Percentiles rank a stretch among this genome's conserved stretches.
Evolutionary conservation across 2,329 filamentous ascomycete species (phyloP).

Genomic region (Uncinocarpus reesii): DNA sequence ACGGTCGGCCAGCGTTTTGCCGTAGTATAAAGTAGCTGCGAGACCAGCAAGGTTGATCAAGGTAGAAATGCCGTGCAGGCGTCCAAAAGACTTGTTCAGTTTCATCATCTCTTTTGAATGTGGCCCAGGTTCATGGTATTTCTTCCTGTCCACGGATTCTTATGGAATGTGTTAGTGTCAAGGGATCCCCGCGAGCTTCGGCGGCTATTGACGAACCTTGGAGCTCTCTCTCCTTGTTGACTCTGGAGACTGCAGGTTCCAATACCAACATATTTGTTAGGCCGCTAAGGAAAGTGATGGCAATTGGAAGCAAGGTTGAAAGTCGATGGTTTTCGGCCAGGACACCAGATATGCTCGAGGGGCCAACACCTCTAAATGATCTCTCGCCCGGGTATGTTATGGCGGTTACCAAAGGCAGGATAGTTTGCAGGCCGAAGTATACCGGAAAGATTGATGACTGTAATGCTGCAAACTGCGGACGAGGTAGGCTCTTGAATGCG

Average conservation of each 20-base stretch:
- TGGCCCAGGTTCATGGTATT: slow-evolving; percentile 65
- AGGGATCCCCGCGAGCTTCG: neutral
- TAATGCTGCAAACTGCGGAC: slow-evolving; percentile 68
- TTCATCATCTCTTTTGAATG: slow-evolving; percentile 75
- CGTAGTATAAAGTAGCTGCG: slow-evolving; percentile 63
- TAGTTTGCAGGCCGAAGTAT: slow-evolving; percentile 78
- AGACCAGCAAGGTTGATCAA: slow-evolving; percentile 66
- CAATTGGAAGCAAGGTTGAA: slow-evolving; percentile 58
- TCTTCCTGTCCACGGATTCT: slow-evolving; percentile 81
- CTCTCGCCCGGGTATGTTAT: slow-evolving; percentile 66
- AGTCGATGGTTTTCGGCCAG: slow-evolving; percentile 52
- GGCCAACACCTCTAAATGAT: slow-evolving; percentile 24
- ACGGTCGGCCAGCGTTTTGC: slow-evolving; percentile 58
- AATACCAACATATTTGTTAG: slow-evolving; percentile 60
- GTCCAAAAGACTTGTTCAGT: slow-evolving; percentile 68
- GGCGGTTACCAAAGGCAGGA: slow-evolving; percentile 60
- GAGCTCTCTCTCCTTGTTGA: slow-evolving; percentile 64
- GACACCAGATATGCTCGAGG: slow-evolving; percentile 45
- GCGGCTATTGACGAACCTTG: slow-evolving; percentile 51
- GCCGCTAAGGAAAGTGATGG: slow-evolving; percentile 59
- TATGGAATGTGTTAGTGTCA: slow-evolving; percentile 18
- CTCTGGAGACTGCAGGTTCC: slow-evolving; percentile 62
- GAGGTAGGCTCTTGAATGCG: slow-evolving; percentile 64
- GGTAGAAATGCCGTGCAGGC: slow-evolving; percentile 71
- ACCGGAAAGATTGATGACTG: slow-evolving; percentile 68